Percentiles rank a stretch among this genome's conserved stretches.
phyloP scores from a whole-genome alignment of 1,284 basidiomycete genomes.

The Kalmanozyma brasiliensis region DNA sequence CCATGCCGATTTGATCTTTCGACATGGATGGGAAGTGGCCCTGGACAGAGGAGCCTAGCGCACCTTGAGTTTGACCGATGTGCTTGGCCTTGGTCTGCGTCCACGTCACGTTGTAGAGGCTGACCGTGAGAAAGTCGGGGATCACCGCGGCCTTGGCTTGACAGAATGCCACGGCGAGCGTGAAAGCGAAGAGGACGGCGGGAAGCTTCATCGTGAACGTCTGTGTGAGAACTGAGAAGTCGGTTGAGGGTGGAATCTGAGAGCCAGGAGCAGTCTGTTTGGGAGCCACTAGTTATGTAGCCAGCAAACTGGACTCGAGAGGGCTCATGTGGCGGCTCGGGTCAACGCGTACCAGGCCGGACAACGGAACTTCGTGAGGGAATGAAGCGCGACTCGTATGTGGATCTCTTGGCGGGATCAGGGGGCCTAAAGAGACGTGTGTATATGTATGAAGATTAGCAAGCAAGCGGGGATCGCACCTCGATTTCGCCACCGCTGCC shows the following conservation, averaged over 20 bases:
- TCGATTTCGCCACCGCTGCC: not conserved
- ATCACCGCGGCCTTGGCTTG: not conserved
- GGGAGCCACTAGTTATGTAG: no score
- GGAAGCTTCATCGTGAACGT: conserved; percentile 5
- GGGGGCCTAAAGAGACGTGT: no score
- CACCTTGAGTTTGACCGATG: conserved; percentile 3
- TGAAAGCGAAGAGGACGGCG: conserved; percentile 11
- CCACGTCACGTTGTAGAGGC: conserved; percentile 7
- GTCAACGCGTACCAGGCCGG: no score
- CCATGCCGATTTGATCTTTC: conserved; percentile 10
- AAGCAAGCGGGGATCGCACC: no score
- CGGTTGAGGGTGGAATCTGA: not conserved
- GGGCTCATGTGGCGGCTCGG: no score
- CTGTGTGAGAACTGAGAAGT: not conserved
- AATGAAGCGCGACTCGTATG: no score
- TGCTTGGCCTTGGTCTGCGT: conserved; percentile 6
- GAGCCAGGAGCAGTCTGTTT: no score
- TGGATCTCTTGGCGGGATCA: no score
- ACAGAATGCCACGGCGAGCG: not conserved
- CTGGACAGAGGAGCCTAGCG: conserved; percentile 17
- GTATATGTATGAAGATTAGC: no score
- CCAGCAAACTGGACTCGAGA: no score
- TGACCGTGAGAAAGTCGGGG: not conserved
- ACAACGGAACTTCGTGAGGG: no score
- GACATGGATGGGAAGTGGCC: conserved; percentile 28